Base-by-base conservation (phyloP, 2,329 filamentous ascomycete genomes). In the Claviceps sp. region DNA sequence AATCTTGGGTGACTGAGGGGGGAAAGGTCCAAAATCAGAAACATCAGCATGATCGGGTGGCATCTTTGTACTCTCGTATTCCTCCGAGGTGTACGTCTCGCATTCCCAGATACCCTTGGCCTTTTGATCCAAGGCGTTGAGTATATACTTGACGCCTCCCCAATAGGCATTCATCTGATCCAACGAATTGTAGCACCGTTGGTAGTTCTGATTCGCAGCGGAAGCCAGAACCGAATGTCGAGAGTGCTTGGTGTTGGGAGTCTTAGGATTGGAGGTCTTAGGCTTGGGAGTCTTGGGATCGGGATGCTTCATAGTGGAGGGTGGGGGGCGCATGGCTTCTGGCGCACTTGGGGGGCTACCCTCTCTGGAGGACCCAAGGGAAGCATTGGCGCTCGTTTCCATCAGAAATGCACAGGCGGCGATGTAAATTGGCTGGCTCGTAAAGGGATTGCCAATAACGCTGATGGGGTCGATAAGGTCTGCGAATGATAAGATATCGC, bases 381-480 rank as follows among this genome's bases (percentile, higher is more conserved):
- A 84, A 22, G 84, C 82, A 56, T 82, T 83, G 14, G 84, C 78
- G 3, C 81, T 82, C 4, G 86, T 88, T 63, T 95, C 89, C 70
- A 89, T 88, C 16, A 95, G 70, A 59, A 95, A 95, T 0, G 89
- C 89, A 62, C 88, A 94, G 1, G 88, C 89, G 1, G 89, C 89
- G 55, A 95, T 91, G 60, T 94, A 95, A 61, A 94, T 94, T 0
- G 89, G 89, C 65, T 95, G 89, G 47, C 85, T 89, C 0, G 87
- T 93, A 58, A 95, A 95, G 0, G 89, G 89, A 54, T 93, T 95
- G 1, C 88, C 87, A 38, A 90, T 84, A 52, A 90, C 88, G 59
- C 88, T 90, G 64, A 87, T 89, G 0, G 86, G 82, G 64, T 94
- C 87, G 50, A 93, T 87, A 10, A 94, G 70, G 62, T 94, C 87